Base-by-base conservation (phyloP, 2,329 filamentous ascomycete genomes). In the Hymenoscyphus fructigenus region DNA sequence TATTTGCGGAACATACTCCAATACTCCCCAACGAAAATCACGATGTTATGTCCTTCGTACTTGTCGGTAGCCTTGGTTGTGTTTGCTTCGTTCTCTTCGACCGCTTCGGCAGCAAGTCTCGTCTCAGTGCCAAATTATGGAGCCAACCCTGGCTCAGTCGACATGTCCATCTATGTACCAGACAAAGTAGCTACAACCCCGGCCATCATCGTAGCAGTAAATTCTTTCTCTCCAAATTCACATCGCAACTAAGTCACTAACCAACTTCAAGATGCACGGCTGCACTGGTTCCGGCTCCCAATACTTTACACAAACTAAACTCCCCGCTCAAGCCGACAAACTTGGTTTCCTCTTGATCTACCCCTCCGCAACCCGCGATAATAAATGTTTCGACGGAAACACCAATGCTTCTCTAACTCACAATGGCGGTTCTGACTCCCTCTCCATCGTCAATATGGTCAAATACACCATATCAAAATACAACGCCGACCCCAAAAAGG, bases 281-380 rank as follows among this genome's bases (percentile, higher is more conserved):
- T 63, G 61, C 41, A 5, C 6, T 4, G 61, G 56, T 23, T 55
- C 56, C 23, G 61, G 26, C 1, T 26, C 56, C 15, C n/a, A 26
- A 17, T 63, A 63, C 36, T 55, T 26, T 15, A 28, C 34, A 1
- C 32, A 41, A 29, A 57, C 38, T 9, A 58, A 58, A 12, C 36
- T 41, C 17, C 28, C 61, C 23, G 9, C 17, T 5, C 76, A 85
- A 9, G 83, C 85, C 5, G 81, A 83, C 65, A 71, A 78, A 57
- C 78, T 85, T 62, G 85, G 84, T 47, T 87, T 84, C 75, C 85
- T 89, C 62, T 80, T 84, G 66, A 84, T 88, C 71, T 88, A 85
- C 74, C 84, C 84, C 1, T 78, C 80, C 68, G 81, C 80, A 2
- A 0, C 65, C 63, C 29, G 81, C 83, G 70, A 74, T 74, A 83